Evolutionary conservation across 371 early-diverging fungal species (phyloP).

Genomic region (Coemansia sp.): DNA sequence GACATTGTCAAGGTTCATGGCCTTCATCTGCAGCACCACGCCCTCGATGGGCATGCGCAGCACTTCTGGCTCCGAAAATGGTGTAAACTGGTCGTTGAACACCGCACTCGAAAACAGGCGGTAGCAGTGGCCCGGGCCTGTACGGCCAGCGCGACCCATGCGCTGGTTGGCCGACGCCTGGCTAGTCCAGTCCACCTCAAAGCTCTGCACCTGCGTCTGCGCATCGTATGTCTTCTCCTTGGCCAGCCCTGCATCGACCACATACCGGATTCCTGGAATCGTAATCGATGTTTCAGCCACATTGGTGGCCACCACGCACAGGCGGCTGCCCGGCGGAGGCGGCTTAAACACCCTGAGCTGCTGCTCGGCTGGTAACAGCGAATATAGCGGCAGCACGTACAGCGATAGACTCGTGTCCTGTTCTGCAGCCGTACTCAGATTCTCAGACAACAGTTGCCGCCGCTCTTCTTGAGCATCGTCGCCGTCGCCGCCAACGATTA

Average conservation of each 20-base stretch:
- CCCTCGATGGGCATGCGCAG: conserved; percentile 93
- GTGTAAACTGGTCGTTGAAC: conserved; percentile 86
- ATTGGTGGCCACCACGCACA: conserved; percentile 97
- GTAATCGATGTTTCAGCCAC: conserved; percentile 99
- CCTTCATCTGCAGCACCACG: conserved; percentile 93
- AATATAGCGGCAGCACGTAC: conserved; percentile 90
- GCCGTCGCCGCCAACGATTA: conserved; percentile 40
- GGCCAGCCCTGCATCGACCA: conserved; percentile 95
- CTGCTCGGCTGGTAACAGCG: conserved; percentile 83
- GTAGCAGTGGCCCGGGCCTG: conserved; percentile 97
- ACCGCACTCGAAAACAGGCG: conserved; percentile 94
- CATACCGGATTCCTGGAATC: conserved; percentile 95
- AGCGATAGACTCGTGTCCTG: conserved; percentile 34
- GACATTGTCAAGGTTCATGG: conserved; percentile 92
- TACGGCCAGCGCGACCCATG: conserved; percentile 98
- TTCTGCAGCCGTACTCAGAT: conserved; percentile 7
- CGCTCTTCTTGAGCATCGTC: conserved; percentile 31
- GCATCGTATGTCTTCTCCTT: conserved; percentile 87
- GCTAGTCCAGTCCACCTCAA: conserved; percentile 90
- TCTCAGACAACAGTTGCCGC: conserved; percentile 32
- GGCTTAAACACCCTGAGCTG: conserved; percentile 88
- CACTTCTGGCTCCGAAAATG: conserved; percentile 92
- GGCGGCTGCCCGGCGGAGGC: conserved; percentile 84
- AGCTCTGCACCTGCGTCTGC: conserved; percentile 81
- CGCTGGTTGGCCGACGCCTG: conserved; percentile 96